Conservation (phyloP, 2,329 filamentous ascomycete species). For the Phaeosphaeria sp. region DNA sequence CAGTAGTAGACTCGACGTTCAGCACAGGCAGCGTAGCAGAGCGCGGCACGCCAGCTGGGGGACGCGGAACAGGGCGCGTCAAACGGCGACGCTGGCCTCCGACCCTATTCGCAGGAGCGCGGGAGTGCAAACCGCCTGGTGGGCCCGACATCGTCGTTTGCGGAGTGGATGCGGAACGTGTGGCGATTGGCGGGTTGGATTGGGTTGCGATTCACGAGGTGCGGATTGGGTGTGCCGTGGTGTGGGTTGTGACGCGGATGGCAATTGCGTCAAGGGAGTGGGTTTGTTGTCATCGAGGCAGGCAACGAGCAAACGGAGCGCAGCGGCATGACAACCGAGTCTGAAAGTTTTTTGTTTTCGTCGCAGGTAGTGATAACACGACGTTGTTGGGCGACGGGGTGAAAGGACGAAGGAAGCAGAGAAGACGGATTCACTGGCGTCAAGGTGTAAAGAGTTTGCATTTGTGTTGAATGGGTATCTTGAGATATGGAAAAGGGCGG, state of each 20-base stretch:
- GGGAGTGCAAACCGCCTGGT: background rate
- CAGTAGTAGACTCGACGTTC: slow-evolving; percentile 6
- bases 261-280: background rate
- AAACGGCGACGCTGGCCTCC: slow-evolving; percentile 28
- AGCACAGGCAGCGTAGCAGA: slow-evolving; percentile 23
- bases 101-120: slow-evolving; percentile 14
- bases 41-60: slow-evolving; percentile 14
- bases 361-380: slow-evolving; percentile 17
- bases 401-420: background rate
- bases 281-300: background rate
- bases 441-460: background rate
- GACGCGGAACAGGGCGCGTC: slow-evolving; percentile 15
- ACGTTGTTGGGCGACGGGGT: slow-evolving; percentile 8
- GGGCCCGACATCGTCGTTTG: background rate
- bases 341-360: slow-evolving; percentile 12
- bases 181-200: background rate
- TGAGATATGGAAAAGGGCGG: no score
- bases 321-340: slow-evolving; percentile 9
- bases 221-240: background rate
- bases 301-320: slow-evolving; percentile 17
- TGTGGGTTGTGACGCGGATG: background rate
- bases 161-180: background rate
- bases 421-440: background rate
- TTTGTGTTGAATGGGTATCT: background rate
- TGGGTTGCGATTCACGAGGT: background rate